Evolutionary conservation across 768 basidiomycete species (phyloP), one percentile per base, ranked within the genome.

Genomic region (Tylopilus rubrobrunneus): DNA sequence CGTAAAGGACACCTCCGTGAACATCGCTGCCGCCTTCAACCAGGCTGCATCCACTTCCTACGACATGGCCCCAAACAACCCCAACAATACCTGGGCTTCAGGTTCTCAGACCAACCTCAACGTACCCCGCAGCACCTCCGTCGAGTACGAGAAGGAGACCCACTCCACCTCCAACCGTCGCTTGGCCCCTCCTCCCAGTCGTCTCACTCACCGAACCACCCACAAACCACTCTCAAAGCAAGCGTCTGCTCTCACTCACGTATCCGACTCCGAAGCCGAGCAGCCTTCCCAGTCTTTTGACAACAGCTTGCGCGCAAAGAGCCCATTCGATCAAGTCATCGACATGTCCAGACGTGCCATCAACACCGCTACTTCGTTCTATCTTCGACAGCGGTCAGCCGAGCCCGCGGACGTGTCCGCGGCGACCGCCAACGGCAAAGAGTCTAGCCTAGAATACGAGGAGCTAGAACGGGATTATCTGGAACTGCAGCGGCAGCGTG

Each of bases 1-100:
- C 54, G 81, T 89, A 55, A 87, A 87, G 63, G 89, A 90, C 70
- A 93, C 92, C 43, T 86, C 89, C 19, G 92, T 93, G 48, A 88
- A 90, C 70, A 86, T 92, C 63, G 92, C 90, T 10, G 80, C 81
- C 62, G 92, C 91, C 29, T 88, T 94, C 64, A 74, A 77, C 59
- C 83, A 86, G 67, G 92, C 91, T 19, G 87, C 80, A 21, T 74
- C 66, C 47, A 63, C 64, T 4, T 72, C 66, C 34, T 53, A 60
- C 59, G 73, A 76, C 54, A 80, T 80, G 75, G 61, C 58, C 40
- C 65, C 73, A 31, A 71, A 66, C 61, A 82, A 79, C 60, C 81
- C 83, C 28, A 86, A 87, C 67, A 73, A 73, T 49, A 70, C 84
- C 1, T 89, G 87, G 89, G 83, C 82, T 3, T 85, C 87, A 2